Percentiles rank a stretch among this genome's conserved stretches.
These are phyloP conservation scores for Canavalia gladiata DNA, from an alignment of 306 rosid species.

Conservation along the genomic window DNA sequence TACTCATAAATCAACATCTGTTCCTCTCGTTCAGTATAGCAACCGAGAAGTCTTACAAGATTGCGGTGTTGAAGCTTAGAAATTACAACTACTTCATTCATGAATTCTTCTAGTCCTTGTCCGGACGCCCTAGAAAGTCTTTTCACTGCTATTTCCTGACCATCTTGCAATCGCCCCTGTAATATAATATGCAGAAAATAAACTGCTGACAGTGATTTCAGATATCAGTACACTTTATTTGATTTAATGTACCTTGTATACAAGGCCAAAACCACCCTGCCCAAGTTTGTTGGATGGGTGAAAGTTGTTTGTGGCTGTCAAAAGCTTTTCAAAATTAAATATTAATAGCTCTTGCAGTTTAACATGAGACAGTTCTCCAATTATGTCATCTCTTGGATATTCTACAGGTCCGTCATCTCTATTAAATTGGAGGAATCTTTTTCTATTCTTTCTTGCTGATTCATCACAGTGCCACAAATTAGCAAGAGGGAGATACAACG, in stretches of 20 bases:
- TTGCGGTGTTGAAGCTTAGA: constrained; percentile 53
- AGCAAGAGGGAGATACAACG: neutral
- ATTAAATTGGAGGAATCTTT: neutral
- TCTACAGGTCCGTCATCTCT: neutral
- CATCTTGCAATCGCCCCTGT: constrained; percentile 45
- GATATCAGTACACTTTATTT: no score
- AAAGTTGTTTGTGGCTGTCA: constrained; percentile 32
- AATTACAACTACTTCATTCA: constrained; percentile 47
- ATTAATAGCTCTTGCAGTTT: constrained; percentile 17
- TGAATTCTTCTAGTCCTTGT: constrained; percentile 52
- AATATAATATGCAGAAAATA: no score
- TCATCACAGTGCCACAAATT: neutral
- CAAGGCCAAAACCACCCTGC: constrained; percentile 46
- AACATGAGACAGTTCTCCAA: constrained; percentile 33
- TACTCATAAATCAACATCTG: constrained; percentile 35
- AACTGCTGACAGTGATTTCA: no score
- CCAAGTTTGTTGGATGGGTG: constrained; percentile 38
- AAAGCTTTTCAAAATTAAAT: constrained; percentile 24
- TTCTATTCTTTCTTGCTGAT: neutral
- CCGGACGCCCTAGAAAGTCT: constrained; percentile 50
- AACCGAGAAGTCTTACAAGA: constrained; percentile 49
- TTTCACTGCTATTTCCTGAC: constrained; percentile 48
- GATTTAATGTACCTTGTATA: constrained; percentile 36
- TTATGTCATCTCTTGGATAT: neutral
- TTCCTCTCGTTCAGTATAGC: constrained; percentile 37